Evolutionary conservation across 768 basidiomycete species (phyloP).

Genomic region (Xerocomus potaroensis): DNA sequence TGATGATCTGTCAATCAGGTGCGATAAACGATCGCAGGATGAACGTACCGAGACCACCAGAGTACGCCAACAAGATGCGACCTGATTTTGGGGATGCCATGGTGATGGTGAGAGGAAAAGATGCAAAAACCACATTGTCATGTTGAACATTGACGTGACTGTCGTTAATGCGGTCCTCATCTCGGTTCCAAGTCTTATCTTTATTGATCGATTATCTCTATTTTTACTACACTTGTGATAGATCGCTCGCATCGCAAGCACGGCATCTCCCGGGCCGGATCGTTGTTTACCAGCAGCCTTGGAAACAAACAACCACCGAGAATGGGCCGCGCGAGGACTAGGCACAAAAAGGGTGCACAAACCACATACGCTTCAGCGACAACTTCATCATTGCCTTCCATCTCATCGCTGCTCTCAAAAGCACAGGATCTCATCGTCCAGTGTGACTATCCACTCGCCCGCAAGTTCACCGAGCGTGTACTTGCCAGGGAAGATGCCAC

Average conservation of each 20-base stretch:
- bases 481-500: constrained; percentile 49
- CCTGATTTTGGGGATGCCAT: constrained; percentile 45
- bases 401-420: constrained; percentile 62
- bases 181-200: no score
- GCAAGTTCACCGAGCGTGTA: constrained; percentile 64
- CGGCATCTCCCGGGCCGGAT: no score
- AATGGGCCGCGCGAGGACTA: constrained; percentile 57
- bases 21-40: background rate
- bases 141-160: no score
- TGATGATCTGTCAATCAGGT: constrained; percentile 12
- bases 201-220: no score
- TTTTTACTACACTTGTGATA: no score
- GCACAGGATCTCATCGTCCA: constrained; percentile 78
- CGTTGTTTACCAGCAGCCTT: background rate
- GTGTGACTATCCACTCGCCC: constrained; percentile 80
- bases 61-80: constrained; percentile 95
- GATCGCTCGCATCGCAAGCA: no score
- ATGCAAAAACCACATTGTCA: no score
- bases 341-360: constrained; percentile 29
- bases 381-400: constrained; percentile 36
- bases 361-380: constrained; percentile 10
- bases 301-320: constrained; percentile 1
- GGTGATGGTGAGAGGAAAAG: background rate
- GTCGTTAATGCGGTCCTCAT: no score
- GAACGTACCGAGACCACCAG: constrained; percentile 88